phyloP scores from a whole-genome alignment of 805 yeast genomes.

The Isabelozyma rhagii region DNA sequence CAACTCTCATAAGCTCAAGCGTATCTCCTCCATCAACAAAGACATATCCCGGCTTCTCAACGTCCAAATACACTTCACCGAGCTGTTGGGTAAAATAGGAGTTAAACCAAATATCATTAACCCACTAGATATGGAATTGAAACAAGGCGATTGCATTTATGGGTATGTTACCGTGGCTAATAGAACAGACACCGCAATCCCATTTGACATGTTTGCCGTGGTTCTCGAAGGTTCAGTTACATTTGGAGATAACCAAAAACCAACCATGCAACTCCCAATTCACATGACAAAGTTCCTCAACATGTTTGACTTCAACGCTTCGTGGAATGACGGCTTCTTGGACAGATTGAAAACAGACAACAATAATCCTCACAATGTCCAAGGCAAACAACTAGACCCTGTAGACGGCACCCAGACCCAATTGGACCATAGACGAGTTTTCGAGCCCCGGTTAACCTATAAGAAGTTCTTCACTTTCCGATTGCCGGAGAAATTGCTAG shows the following conservation, averaged over 20 bases:
- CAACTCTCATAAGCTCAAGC: constrained; percentile 31
- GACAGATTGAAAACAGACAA: constrained; percentile 30
- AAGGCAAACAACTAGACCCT: constrained; percentile 23
- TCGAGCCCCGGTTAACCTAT: constrained; percentile 30
- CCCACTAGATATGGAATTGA: constrained; percentile 27
- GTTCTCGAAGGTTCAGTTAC: constrained; percentile 34
- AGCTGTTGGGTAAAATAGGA: constrained; percentile 30
- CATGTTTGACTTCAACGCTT: constrained; percentile 42
- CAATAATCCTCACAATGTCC: constrained; percentile 23
- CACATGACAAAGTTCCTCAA: constrained; percentile 26
- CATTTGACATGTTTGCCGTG: constrained; percentile 39
- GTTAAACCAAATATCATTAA: constrained; percentile 27
- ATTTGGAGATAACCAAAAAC: constrained; percentile 17
- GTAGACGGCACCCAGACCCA: constrained; percentile 26
- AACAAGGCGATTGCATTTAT: constrained; percentile 35
- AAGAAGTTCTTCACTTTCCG: constrained; percentile 40
- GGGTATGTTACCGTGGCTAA: constrained; percentile 34
- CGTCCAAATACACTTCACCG: constrained; percentile 30
- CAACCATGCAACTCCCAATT: constrained; percentile 13
- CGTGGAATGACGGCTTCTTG: constrained; percentile 34
- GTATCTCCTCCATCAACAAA: constrained; percentile 26
- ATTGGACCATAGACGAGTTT: constrained; percentile 20
- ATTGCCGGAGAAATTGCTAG: constrained; percentile 34
- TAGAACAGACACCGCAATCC: constrained; percentile 21
- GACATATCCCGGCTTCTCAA: constrained; percentile 22